Evolutionary conservation across 495 filamentous ascomycete species (phyloP).

Genomic region (Annulohypoxylon moriforme): DNA sequence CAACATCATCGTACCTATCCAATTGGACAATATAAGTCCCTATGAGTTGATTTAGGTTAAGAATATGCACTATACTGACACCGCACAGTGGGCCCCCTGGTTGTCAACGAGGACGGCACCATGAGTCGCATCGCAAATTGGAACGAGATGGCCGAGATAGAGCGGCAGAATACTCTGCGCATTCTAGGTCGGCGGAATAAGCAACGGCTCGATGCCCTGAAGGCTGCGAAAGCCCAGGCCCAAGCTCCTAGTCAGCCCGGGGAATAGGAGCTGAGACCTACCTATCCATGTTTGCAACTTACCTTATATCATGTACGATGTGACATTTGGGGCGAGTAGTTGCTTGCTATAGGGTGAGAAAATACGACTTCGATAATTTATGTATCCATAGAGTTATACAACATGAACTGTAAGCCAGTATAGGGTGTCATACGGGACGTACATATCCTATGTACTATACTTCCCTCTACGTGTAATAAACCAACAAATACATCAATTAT

Average conservation of each 20-base stretch:
- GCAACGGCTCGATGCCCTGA: constrained; percentile 66
- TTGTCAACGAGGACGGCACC: constrained; percentile 74
- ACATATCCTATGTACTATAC: neutral
- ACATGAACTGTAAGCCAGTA: neutral
- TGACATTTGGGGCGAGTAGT: neutral
- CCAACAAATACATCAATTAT: neutral
- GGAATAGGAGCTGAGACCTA: constrained; percentile 2
- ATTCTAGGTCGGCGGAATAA: constrained; percentile 73
- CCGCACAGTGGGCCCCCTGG: constrained; percentile 67
- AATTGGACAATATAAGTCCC: too few species aligned
- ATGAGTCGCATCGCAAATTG: constrained; percentile 75
- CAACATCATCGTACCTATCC: too few species aligned
- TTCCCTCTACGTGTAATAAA: neutral
- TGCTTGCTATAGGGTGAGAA: neutral
- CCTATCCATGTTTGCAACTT: neutral
- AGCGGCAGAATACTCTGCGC: constrained; percentile 70
- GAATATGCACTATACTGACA: constrained; percentile 8
- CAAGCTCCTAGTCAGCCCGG: constrained; percentile 2
- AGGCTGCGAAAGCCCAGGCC: constrained; percentile 43
- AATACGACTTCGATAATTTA: neutral
- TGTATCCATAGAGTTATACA: neutral
- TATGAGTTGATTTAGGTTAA: neutral
- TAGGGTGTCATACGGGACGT: neutral
- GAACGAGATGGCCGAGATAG: constrained; percentile 71
- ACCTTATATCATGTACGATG: neutral